A percentile compares a stretch with the other conserved stretches of the same genome.
Conservation (phyloP, 805 yeast species). For the Lachancea fermentati region DNA sequence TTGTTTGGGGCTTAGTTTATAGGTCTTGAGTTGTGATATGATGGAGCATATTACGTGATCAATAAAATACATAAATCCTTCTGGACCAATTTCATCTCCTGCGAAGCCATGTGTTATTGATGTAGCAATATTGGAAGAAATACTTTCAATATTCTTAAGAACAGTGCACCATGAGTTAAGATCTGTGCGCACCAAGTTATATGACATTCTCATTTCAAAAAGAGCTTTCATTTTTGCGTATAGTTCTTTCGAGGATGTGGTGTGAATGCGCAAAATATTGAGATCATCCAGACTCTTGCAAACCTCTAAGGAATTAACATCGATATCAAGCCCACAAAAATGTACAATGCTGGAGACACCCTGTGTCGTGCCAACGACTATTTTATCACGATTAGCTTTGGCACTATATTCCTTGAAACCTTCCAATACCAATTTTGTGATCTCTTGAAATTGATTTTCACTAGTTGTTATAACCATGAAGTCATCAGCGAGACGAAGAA, state of each 20-base stretch:
- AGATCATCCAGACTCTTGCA: constrained; percentile 30
- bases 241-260: constrained; percentile 15
- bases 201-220: constrained; percentile 31
- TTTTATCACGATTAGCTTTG: constrained; percentile 37
- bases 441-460: constrained; percentile 25
- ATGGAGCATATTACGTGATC: not conserved
- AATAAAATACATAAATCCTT: constrained; percentile 3
- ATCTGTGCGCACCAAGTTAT: constrained; percentile 23
- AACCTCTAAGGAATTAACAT: constrained; percentile 31
- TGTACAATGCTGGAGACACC: constrained; percentile 14
- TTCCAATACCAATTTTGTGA: constrained; percentile 26
- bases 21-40: no score
- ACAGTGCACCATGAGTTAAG: constrained; percentile 22
- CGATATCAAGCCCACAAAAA: constrained; percentile 41
- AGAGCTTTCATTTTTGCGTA: constrained; percentile 24
- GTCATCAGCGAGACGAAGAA: constrained; percentile 78
- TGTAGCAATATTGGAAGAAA: constrained; percentile 16
- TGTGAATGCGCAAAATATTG: constrained; percentile 11
- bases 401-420: constrained; percentile 43
- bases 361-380: constrained; percentile 10
- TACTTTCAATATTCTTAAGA: constrained; percentile 14
- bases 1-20: no score
- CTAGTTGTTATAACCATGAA: constrained; percentile 62
- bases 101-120: constrained; percentile 14
- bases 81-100: constrained; percentile 1